Conservation (phyloP, 768 basidiomycete species). For the Tylopilus balloui region DNA sequence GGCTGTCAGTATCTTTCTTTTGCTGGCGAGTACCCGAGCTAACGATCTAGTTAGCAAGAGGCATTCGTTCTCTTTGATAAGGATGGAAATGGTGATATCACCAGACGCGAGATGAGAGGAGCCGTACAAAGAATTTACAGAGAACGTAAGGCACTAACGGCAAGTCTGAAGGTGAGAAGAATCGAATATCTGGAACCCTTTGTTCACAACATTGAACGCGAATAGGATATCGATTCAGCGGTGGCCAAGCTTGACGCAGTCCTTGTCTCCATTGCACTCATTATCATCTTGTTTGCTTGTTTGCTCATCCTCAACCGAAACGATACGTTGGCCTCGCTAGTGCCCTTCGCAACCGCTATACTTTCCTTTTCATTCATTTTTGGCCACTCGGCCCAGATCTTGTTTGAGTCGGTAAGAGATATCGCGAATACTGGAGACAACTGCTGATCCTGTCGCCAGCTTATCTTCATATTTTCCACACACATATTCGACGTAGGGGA, state of each 20-base stretch:
- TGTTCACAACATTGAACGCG: not conserved
- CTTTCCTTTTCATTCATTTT: conserved; percentile 85
- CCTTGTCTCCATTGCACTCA: conserved; percentile 51
- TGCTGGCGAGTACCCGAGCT: not conserved
- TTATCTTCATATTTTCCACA: conserved; percentile 82
- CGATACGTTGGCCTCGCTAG: conserved; percentile 65
- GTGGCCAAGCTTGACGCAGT: conserved; percentile 79
- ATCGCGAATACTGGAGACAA: not conserved
- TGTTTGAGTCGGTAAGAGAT: conserved; percentile 67
- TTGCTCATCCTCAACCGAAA: conserved; percentile 70
- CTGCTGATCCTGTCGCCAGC: conserved; percentile 34
- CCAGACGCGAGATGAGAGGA: conserved; percentile 75
- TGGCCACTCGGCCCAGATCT: conserved; percentile 71
- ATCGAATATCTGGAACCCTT: not conserved
- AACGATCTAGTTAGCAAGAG: conserved; percentile 44
- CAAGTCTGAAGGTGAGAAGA: conserved; percentile 58
- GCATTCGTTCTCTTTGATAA: conserved; percentile 73
- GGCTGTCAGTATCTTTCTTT: conserved; percentile 41
- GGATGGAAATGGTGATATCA: conserved; percentile 80
- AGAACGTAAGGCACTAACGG: conserved; percentile 67
- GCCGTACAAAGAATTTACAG: conserved; percentile 77
- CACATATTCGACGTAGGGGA: conserved; percentile 87
- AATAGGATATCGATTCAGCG: conserved; percentile 64
- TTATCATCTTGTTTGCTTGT: conserved; percentile 62
- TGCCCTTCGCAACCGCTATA: conserved; percentile 74